Conservation (phyloP, 2,329 filamentous ascomycete genomes). For the Trichoderma brevicompactum region DNA sequence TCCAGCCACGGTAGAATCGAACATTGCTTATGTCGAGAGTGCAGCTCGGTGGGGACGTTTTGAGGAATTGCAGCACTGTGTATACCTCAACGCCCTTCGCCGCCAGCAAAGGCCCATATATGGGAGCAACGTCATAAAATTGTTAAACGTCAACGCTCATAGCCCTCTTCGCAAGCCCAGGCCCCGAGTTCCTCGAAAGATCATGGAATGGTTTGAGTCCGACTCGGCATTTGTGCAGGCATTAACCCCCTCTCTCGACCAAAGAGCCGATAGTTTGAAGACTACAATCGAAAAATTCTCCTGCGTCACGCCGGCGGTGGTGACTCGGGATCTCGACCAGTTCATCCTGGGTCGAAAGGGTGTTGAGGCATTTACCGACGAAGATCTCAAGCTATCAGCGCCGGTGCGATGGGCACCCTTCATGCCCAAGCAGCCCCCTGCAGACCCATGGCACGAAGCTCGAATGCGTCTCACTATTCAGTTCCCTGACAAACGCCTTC, state of each 20-base stretch:
- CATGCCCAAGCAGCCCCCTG: slow-evolving; percentile 58
- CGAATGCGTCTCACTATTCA: slow-evolving; percentile 93
- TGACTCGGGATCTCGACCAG: slow-evolving; percentile 75
- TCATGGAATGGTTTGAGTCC: slow-evolving; percentile 76
- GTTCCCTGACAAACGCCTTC: slow-evolving; percentile 92
- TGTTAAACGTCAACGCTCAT: slow-evolving; percentile 67
- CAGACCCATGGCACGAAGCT: slow-evolving; percentile 90
- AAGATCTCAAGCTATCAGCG: slow-evolving; percentile 61
- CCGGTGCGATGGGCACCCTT: slow-evolving; percentile 61
- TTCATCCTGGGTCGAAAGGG: slow-evolving; percentile 67
- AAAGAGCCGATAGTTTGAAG: slow-evolving; percentile 74
- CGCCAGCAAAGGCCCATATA: slow-evolving; percentile 82
- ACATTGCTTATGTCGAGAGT: slow-evolving; percentile 74
- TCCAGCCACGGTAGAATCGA: slow-evolving; percentile 69
- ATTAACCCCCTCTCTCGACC: slow-evolving; percentile 74
- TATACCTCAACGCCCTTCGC: slow-evolving; percentile 80
- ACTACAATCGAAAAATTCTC: slow-evolving; percentile 83
- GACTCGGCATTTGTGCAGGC: slow-evolving; percentile 66
- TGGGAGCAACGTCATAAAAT: slow-evolving; percentile 76
- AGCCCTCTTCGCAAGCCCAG: slow-evolving; percentile 62
- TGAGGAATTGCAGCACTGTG: slow-evolving; percentile 78
- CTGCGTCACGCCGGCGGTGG: slow-evolving; percentile 87
- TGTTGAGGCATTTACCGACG: slow-evolving; percentile 60
- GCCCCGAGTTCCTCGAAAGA: slow-evolving; percentile 63
- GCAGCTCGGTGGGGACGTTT: slow-evolving; percentile 69